phyloP scores from a whole-genome alignment of 306 rosid species.

The Medicago ruthenica region DNA sequence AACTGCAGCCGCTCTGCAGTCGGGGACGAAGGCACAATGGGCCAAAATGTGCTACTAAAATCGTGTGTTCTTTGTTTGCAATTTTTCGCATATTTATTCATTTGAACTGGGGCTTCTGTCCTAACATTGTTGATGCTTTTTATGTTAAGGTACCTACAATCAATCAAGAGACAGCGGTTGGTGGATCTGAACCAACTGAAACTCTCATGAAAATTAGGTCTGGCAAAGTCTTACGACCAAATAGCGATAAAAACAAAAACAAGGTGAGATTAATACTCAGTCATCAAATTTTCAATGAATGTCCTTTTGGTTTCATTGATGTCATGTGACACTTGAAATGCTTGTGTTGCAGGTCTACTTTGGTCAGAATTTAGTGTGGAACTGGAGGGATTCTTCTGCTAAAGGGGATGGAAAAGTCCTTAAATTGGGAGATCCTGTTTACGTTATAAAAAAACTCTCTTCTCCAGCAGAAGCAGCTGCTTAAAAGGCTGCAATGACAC shows the following conservation, averaged over 20 bases:
- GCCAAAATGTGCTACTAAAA: neutral
- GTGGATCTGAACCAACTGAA: conserved; percentile 64
- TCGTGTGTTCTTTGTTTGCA: neutral
- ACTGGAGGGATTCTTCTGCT: conserved; percentile 54
- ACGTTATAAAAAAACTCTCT: conserved; percentile 57
- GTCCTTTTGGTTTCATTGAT: conserved; percentile 21
- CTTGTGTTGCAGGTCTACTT: conserved; percentile 66
- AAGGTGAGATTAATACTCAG: conserved; percentile 50
- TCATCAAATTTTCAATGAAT: conserved; percentile 28
- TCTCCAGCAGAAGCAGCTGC: conserved; percentile 72
- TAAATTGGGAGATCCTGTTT: conserved; percentile 69
- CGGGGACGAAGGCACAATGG: neutral
- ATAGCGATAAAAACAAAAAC: conserved; percentile 55
- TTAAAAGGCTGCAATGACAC: conserved; percentile 37
- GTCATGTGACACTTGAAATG: conserved; percentile 23
- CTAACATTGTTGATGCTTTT: conserved; percentile 27
- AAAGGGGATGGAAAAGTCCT: conserved; percentile 56
- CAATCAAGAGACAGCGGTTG: conserved; percentile 69
- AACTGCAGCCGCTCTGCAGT: neutral
- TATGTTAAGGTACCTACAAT: conserved; percentile 70
- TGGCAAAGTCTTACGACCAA: conserved; percentile 69
- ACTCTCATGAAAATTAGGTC: conserved; percentile 67
- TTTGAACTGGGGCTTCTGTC: neutral
- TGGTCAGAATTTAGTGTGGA: conserved; percentile 85
- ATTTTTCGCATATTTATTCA: too few relatives aligned